Conservation (phyloP, 176 grass and related monocot genomes). For the Hyparrhenia diplandra region DNA sequence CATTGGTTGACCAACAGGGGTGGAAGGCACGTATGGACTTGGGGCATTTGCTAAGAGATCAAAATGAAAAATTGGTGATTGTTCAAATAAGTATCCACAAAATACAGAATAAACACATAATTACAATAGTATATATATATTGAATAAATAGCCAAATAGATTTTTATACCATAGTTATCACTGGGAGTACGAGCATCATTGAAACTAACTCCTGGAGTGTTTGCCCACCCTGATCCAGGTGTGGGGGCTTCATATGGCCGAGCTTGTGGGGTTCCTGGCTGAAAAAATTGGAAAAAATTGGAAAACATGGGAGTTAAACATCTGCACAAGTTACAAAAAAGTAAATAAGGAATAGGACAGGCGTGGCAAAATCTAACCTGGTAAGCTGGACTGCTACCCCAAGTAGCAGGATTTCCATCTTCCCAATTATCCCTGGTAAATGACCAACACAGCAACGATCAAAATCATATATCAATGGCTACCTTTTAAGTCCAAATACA, state of each 20-base stretch:
- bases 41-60: constrained; percentile 75
- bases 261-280: constrained; percentile 87
- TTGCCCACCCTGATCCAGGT: constrained; percentile 97
- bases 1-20: constrained; percentile 93
- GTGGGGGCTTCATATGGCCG: constrained; percentile 96
- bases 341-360: constrained; percentile 13
- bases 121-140: background rate
- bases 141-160: constrained; percentile 21
- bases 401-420: constrained; percentile 91
- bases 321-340: background rate
- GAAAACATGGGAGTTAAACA: background rate
- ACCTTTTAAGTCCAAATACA: constrained; percentile 12
- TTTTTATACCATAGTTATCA: constrained; percentile 79
- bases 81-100: constrained; percentile 1
- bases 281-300: constrained; percentile 38
- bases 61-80: constrained; percentile 7
- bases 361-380: constrained; percentile 51
- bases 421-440: constrained; percentile 96
- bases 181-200: constrained; percentile 83
- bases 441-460: constrained; percentile 3
- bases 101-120: background rate
- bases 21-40: constrained; percentile 88
- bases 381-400: constrained; percentile 94
- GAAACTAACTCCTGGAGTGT: constrained; percentile 87
- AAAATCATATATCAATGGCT: constrained; percentile 20